phyloP scores from a whole-genome alignment of 2,329 filamentous ascomycete species.

The Paecilomyces dactylethromorphus region DNA sequence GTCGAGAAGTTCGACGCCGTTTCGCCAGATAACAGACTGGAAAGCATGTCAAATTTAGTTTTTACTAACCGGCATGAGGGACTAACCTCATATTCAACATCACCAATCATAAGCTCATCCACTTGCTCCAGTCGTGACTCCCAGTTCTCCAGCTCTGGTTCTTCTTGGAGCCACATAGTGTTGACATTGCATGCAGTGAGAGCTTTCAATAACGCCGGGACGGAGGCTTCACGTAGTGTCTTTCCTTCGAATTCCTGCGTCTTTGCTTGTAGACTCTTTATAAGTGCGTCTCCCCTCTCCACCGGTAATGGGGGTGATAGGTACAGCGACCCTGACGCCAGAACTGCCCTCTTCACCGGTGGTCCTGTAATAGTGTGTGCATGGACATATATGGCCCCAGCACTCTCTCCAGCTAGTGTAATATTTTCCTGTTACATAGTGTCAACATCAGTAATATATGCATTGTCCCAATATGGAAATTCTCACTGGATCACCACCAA shows the following conservation, averaged over 20 bases:
- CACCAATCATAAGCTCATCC: slow-evolving; percentile 36
- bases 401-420: slow-evolving; percentile 41
- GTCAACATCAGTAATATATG: background rate
- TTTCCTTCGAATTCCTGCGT: slow-evolving; percentile 17
- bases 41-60: background rate
- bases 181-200: slow-evolving; percentile 31
- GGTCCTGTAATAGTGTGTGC: slow-evolving; percentile 32
- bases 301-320: slow-evolving; percentile 38
- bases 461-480: slow-evolving; percentile 1
- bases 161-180: slow-evolving; percentile 38
- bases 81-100: slow-evolving; percentile 37
- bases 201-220: slow-evolving; percentile 25
- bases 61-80: background rate
- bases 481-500: slow-evolving; percentile 33
- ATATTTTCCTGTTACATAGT: slow-evolving; percentile 24
- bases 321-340: slow-evolving; percentile 38
- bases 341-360: slow-evolving; percentile 26
- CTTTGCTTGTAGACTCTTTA: slow-evolving; percentile 21
- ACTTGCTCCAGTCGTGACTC: slow-evolving; percentile 24
- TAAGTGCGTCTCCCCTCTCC: slow-evolving; percentile 23
- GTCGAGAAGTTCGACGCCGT: slow-evolving; percentile 33
- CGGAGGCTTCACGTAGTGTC: slow-evolving; percentile 24
- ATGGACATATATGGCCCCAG: slow-evolving; percentile 41
- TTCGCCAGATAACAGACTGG: slow-evolving; percentile 41
- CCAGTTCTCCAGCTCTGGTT: slow-evolving; percentile 32